Percentiles rank a stretch among this genome's conserved stretches.
These are phyloP conservation scores for Cryptosporidium sp. DNA, from an alignment of 169 alveolate species.

Conservation along the genomic window DNA sequence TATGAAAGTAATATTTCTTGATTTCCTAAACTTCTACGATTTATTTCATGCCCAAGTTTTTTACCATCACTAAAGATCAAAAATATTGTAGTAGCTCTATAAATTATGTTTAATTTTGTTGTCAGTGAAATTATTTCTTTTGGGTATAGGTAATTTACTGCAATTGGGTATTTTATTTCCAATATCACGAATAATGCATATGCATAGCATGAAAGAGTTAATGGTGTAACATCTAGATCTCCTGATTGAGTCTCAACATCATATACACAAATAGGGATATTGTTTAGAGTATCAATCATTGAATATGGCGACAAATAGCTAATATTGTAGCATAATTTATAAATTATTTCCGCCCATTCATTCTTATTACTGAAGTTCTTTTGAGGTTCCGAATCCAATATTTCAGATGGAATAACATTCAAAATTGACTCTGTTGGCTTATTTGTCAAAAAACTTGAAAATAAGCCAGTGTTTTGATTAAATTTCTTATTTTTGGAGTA, in stretches of 20 bases:
- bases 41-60: conserved; percentile 33
- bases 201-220: conserved; percentile 55
- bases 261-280: conserved; percentile 57
- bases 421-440: conserved; percentile 11
- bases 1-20: conserved; percentile 42
- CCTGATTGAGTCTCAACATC: conserved; percentile 68
- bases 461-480: not conserved
- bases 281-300: conserved; percentile 33
- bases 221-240: conserved; percentile 66
- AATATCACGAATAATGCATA: conserved; percentile 48
- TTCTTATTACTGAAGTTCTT: no score
- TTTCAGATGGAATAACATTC: not conserved
- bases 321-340: conserved; percentile 28
- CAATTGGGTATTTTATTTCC: conserved; percentile 6
- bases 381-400: not conserved
- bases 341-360: conserved; percentile 13
- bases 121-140: conserved; percentile 31
- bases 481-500: not conserved
- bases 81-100: conserved; percentile 37
- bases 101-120: conserved; percentile 38
- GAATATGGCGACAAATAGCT: conserved; percentile 28
- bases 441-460: not conserved
- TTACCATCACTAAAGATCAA: conserved; percentile 26
- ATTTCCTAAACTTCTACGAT: not conserved
- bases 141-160: conserved; percentile 30